Evolutionary conservation across 768 basidiomycete species (phyloP).

Genomic region (Cystobasidium tubakii): DNA sequence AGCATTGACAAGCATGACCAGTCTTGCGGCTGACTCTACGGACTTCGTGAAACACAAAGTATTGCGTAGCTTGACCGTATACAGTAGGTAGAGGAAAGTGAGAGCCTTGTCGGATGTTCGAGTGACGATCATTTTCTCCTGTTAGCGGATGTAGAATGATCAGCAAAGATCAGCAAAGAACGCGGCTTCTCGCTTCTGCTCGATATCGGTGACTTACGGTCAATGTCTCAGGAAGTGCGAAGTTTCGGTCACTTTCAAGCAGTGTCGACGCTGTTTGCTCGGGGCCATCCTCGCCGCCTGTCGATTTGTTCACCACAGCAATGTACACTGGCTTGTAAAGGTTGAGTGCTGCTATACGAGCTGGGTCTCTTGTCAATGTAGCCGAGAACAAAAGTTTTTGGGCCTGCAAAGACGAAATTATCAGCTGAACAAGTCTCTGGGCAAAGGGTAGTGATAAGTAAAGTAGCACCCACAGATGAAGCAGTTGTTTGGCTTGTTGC

Average conservation of each 20-base stretch:
- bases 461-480: slow-evolving; percentile 30
- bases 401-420: slow-evolving; percentile 53
- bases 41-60: slow-evolving; percentile 95
- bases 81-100: slow-evolving; percentile 77
- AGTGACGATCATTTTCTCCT: slow-evolving; percentile 85
- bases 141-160: neutral
- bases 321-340: slow-evolving; percentile 79
- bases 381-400: slow-evolving; percentile 96
- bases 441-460: neutral
- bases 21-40: slow-evolving; percentile 76
- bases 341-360: slow-evolving; percentile 77
- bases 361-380: slow-evolving; percentile 86
- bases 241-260: slow-evolving; percentile 48
- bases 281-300: slow-evolving; percentile 43
- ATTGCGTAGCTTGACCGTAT: slow-evolving; percentile 58
- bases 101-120: slow-evolving; percentile 77
- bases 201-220: slow-evolving; percentile 62
- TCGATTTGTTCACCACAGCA: slow-evolving; percentile 60
- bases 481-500: slow-evolving; percentile 50
- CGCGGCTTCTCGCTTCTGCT: no score
- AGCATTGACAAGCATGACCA: slow-evolving; percentile 72
- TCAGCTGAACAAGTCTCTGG: neutral
- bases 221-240: slow-evolving; percentile 68
- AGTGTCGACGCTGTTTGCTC: slow-evolving; percentile 54
- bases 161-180: no score